phyloP scores from a whole-genome alignment of 768 basidiomycete species.

The Kwoniella bestiolae region DNA sequence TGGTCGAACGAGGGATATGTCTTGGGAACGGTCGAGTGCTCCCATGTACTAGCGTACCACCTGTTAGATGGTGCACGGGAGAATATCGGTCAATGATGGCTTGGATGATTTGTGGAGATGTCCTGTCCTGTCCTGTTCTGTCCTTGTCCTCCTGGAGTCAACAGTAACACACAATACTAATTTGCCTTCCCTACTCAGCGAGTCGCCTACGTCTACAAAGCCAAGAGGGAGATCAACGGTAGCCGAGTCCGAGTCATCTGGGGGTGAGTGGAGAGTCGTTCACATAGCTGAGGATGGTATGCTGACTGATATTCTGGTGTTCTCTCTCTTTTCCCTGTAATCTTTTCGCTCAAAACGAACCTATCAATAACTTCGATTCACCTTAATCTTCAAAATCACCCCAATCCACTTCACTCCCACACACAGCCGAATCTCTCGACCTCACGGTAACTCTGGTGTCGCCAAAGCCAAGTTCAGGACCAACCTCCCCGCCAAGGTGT shows the following conservation, averaged over 20 bases:
- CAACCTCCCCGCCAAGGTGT: slow-evolving; percentile 92
- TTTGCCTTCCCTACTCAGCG: slow-evolving; percentile 63
- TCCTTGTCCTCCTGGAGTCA: neutral
- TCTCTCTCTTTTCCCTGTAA: neutral
- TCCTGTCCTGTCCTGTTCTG: slow-evolving; percentile 5
- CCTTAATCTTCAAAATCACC: neutral
- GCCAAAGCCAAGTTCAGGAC: slow-evolving; percentile 95
- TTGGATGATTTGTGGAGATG: no score
- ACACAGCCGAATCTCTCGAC: slow-evolving; percentile 80
- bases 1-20: neutral
- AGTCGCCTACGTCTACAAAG: slow-evolving; percentile 96
- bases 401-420: neutral
- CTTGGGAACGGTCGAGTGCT: no score
- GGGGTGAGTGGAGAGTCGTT: slow-evolving; percentile 62
- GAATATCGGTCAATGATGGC: no score
- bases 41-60: no score
- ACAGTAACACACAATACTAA: neutral
- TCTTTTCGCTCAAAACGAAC: neutral
- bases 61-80: no score
- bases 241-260: slow-evolving; percentile 97
- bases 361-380: no score
- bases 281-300: neutral
- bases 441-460: slow-evolving; percentile 92
- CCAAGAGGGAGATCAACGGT: slow-evolving; percentile 90
- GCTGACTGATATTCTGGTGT: neutral